Conservation (phyloP, 2,329 filamentous ascomycete genomes). For the Pezicula radicicola region DNA sequence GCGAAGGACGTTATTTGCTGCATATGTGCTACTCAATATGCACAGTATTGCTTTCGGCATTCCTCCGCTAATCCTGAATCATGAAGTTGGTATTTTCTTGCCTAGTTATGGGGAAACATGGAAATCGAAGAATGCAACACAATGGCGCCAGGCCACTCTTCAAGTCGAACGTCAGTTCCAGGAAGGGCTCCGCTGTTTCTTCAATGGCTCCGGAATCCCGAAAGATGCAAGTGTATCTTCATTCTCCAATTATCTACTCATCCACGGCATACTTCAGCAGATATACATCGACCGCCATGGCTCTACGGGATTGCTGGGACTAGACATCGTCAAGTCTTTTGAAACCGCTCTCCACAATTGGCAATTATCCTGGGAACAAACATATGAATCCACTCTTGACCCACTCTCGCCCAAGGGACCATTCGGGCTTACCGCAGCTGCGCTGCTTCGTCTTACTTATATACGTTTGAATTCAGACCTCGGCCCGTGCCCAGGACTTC, state of each 20-base stretch:
- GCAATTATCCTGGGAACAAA: conserved; percentile 55
- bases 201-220: background rate
- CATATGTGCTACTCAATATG: background rate
- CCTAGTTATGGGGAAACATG: background rate
- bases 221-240: background rate
- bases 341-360: conserved; percentile 47
- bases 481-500: conserved; percentile 58
- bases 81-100: background rate
- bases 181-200: background rate
- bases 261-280: background rate
- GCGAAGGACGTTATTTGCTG: background rate
- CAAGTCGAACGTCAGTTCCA: background rate
- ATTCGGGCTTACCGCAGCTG: conserved; percentile 63
- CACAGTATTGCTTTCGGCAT: conserved; percentile 1
- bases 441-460: conserved; percentile 57
- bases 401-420: conserved; percentile 40
- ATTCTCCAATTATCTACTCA: background rate
- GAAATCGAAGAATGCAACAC: background rate
- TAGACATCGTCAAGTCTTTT: conserved; percentile 4
- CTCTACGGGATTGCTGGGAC: background rate
- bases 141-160: background rate
- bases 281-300: background rate
- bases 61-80: background rate
- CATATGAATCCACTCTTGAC: conserved; percentile 31
- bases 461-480: conserved; percentile 67